phyloP scores from a whole-genome alignment of 768 basidiomycete species.

The Kwoniella heveanensis region DNA sequence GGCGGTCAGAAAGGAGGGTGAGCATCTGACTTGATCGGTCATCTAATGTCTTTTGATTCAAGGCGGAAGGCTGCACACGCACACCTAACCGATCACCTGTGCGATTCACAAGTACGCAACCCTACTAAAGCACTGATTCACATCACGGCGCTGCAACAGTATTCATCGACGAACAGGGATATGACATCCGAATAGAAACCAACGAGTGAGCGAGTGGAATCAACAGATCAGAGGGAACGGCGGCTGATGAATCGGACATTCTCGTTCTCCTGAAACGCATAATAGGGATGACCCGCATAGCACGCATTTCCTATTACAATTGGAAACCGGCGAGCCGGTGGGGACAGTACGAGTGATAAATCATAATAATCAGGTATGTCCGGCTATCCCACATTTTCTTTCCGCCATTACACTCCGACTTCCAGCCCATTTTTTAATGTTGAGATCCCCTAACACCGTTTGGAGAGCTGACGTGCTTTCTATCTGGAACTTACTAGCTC shows the following conservation, averaged over 20 bases:
- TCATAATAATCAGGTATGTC: slow-evolving; percentile 21
- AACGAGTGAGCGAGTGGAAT: slow-evolving; percentile 14
- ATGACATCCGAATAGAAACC: slow-evolving; percentile 25
- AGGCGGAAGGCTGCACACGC: too few relatives aligned
- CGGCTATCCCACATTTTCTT: too few relatives aligned
- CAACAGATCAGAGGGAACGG: background rate
- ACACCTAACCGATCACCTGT: too few relatives aligned
- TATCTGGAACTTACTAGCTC: slow-evolving; percentile 13
- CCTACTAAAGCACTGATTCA: background rate
- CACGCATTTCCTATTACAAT: slow-evolving; percentile 27
- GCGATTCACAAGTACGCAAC: too few relatives aligned
- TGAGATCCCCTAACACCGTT: too few relatives aligned
- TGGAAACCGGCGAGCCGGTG: slow-evolving; percentile 1
- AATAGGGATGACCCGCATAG: slow-evolving; percentile 29
- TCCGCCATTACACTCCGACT: too few relatives aligned
- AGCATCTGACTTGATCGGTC: background rate
- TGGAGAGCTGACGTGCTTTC: too few relatives aligned
- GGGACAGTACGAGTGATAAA: slow-evolving; percentile 24
- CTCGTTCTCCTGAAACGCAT: background rate
- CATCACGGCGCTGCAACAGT: background rate
- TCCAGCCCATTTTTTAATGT: too few relatives aligned
- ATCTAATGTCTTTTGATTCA: too few relatives aligned
- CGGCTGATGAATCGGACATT: background rate
- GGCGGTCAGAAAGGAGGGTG: slow-evolving; percentile 18
- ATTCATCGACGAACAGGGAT: slow-evolving; percentile 15